phyloP scores from a whole-genome alignment of 2,329 filamentous ascomycete species.

The Hymenotorrendiella dingleyae region DNA sequence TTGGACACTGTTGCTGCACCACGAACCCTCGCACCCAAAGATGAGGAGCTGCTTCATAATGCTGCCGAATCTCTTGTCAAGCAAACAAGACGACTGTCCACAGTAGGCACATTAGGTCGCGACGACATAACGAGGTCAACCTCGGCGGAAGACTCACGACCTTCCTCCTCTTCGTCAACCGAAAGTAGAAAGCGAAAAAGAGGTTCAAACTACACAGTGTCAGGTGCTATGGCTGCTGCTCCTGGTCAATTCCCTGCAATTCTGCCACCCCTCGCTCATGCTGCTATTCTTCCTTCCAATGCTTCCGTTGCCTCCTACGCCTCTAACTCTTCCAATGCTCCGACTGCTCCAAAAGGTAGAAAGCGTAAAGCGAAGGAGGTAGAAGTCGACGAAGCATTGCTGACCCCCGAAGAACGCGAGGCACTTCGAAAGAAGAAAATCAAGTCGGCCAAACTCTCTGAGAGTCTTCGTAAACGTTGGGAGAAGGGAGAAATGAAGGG shows the following conservation, averaged over 20 bases:
- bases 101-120: neutral
- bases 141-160: conserved; percentile 5
- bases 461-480: conserved; percentile 38
- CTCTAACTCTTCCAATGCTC: neutral
- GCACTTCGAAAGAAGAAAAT: conserved; percentile 9
- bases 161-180: conserved; percentile 5
- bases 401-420: conserved; percentile 4
- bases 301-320: neutral
- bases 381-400: conserved; percentile 6
- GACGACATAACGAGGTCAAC: conserved; percentile 5
- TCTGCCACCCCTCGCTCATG: conserved; percentile 1
- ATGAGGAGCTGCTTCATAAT: conserved; percentile 23
- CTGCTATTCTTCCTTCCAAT: neutral
- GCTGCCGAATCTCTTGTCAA: conserved; percentile 23
- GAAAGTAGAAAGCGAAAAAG: conserved; percentile 5
- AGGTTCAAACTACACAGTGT: conserved; percentile 5
- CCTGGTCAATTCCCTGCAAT: neutral
- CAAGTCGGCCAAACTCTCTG: conserved; percentile 11
- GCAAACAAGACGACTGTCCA: conserved; percentile 10
- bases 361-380: conserved; percentile 11
- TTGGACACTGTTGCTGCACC: conserved; percentile 7
- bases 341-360: conserved; percentile 3
- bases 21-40: conserved; percentile 16
- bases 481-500: conserved; percentile 54
- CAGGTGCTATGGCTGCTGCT: neutral